Conservation (phyloP, 2,329 filamentous ascomycete genomes). For the Paecilomyces dactylethromorphus region DNA sequence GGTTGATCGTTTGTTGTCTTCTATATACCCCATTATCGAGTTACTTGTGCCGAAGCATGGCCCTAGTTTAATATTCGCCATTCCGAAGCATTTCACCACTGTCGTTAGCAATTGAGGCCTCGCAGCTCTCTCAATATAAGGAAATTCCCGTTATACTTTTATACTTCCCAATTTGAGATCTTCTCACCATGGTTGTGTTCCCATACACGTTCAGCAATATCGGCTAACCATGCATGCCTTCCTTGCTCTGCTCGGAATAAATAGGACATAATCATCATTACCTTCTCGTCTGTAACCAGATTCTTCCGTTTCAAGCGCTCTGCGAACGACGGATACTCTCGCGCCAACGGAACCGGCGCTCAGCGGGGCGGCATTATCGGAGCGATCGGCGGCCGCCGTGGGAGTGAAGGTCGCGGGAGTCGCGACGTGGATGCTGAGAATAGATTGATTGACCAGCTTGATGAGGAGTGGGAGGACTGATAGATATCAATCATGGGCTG, state of each 20-base stretch:
- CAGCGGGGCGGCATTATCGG: slow-evolving; percentile 24
- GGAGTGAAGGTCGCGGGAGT: slow-evolving; percentile 26
- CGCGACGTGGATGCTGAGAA: slow-evolving; percentile 74
- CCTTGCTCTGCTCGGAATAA: slow-evolving; percentile 4
- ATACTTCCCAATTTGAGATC: not conserved
- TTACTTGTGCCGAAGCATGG: not conserved
- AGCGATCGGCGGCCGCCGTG: slow-evolving; percentile 26
- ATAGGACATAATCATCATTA: slow-evolving; percentile 42
- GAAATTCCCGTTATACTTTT: not conserved
- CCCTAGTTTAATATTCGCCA: not conserved
- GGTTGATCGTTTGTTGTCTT: not conserved
- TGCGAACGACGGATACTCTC: slow-evolving; percentile 26
- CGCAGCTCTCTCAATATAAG: not conserved
- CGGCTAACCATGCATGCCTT: slow-evolving; percentile 11
- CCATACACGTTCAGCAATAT: not conserved
- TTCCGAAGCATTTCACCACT: not conserved
- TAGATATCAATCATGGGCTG: not conserved
- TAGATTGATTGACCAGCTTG: slow-evolving; percentile 85
- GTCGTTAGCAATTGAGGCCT: not conserved
- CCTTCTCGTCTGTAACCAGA: slow-evolving; percentile 38
- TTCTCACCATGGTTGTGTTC: not conserved
- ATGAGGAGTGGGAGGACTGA: slow-evolving; percentile 90
- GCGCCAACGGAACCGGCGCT: slow-evolving; percentile 15
- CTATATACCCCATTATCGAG: not conserved
- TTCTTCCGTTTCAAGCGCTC: slow-evolving; percentile 30